Evolutionary conservation across 2,329 filamentous ascomycete genomes (phyloP), one percentile per base, ranked within the genome.

Genomic region (Pyrenochaeta sp.): DNA sequence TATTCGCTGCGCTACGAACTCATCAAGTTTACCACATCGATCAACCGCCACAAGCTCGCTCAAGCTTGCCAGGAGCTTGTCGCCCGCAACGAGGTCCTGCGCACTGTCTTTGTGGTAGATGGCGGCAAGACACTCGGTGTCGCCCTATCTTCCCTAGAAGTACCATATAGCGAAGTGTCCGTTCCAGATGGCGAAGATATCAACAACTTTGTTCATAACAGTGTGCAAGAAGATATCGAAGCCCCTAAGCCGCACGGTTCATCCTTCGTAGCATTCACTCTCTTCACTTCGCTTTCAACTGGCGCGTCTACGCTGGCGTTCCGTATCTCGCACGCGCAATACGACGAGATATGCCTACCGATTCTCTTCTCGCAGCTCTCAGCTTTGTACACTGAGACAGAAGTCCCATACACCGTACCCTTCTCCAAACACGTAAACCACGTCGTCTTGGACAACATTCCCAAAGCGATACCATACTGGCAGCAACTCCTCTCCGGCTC

Each of bases 311-410:
- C 81, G 45, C 83, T 90, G 13, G 77, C 85, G 57, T 82, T 89
- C 71, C 84, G 88, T 54, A 83, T 91, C 54, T 90, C 88, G 0
- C 88, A 91, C 72, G 86, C 88, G 0, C 88, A 90, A 64, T 90
- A 90, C 68, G 88, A 91, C 62, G 88, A 88, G 61, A 87, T 90
- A 24, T 90, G 85, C 63, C 81, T 90, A 8, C 85, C 87, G 0
- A 78, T 82, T n/a, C 82, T 90, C 22, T 82, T 90, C 56, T 81
- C 81, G 19, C 86, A 89, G 67, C 83, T 90, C 40, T 85, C 84
- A 2, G 80, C 82, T 0, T 78, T 88, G 5, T 88, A 84, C 49
- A 69, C 79, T 42, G 80, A 78, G 7, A 59, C 59, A 6, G 34
- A 61, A 0, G 53, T 78, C 5, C 53, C 70, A 0, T 55, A 66